These are phyloP conservation scores for Alternaria rosae DNA, from an alignment of 2,329 filamentous ascomycete genomes.

Conservation along the genomic window DNA sequence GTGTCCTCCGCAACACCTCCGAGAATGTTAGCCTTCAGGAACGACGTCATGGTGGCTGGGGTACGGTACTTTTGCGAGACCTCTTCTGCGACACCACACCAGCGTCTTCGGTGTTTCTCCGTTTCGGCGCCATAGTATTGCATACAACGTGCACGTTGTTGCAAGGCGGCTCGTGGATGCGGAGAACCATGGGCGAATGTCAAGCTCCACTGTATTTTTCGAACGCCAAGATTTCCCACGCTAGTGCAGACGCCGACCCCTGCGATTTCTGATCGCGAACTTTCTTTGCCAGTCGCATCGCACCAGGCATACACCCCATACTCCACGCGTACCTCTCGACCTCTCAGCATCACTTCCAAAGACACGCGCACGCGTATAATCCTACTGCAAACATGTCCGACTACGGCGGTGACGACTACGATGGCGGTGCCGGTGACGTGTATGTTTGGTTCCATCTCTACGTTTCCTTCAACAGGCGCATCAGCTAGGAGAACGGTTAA, in stretches of 20 bases:
- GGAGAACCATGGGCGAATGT: conserved; percentile 7
- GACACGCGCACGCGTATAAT: not conserved
- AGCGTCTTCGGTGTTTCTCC: conserved; percentile 25
- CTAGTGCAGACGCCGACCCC: conserved; percentile 23
- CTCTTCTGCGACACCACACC: conserved; percentile 30
- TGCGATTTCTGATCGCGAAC: conserved; percentile 25
- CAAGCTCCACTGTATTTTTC: conserved; percentile 28
- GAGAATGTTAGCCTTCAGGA: conserved; percentile 7
- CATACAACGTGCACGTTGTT: not conserved
- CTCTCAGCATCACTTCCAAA: not conserved
- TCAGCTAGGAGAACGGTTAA: not conserved
- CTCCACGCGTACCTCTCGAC: conserved; percentile 2
- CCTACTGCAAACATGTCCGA: conserved; percentile 52
- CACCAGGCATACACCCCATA: conserved; percentile 14
- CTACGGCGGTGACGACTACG: conserved; percentile 54
- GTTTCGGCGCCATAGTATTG: conserved; percentile 38
- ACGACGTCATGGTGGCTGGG: conserved; percentile 8
- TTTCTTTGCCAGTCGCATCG: conserved; percentile 22
- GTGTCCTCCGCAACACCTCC: conserved; percentile 18
- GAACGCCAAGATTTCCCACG: conserved; percentile 28
- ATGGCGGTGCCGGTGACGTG: conserved; percentile 39
- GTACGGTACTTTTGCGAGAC: conserved; percentile 31
- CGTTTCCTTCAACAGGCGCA: conserved; percentile 12
- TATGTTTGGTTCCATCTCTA: conserved; percentile 26
- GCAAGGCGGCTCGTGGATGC: conserved; percentile 14